Conservation (phyloP, 1,284 basidiomycete genomes). For the Ceratobasidium theobromae region DNA sequence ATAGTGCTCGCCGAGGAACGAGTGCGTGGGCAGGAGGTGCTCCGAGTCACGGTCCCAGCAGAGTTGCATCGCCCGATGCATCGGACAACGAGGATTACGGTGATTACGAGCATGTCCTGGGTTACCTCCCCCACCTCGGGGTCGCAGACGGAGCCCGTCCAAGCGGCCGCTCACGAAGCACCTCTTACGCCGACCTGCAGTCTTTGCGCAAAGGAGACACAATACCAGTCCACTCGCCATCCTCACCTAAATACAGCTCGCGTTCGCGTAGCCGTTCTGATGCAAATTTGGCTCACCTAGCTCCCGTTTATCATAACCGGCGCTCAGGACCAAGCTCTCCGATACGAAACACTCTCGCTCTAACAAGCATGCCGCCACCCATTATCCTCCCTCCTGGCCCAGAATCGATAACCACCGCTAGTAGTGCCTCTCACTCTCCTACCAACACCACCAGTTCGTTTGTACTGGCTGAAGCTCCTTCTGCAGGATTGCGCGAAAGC, state of each 20-base stretch:
- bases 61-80: constrained; percentile 63
- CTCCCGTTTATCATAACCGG: constrained; percentile 31
- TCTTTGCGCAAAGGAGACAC: constrained; percentile 50
- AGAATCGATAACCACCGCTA: constrained; percentile 14
- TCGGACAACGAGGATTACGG: constrained; percentile 64
- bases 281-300: constrained; percentile 30
- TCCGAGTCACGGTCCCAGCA: constrained; percentile 60
- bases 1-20: constrained; percentile 66
- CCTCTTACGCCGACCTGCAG: constrained; percentile 77
- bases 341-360: constrained; percentile 16
- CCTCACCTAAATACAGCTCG: background rate
- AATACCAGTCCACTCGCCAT: constrained; percentile 22
- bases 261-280: constrained; percentile 34
- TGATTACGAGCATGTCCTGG: constrained; percentile 77
- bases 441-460: constrained; percentile 29
- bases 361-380: constrained; percentile 26
- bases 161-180: constrained; percentile 58
- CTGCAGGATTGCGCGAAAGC: constrained; percentile 12
- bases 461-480: constrained; percentile 10
- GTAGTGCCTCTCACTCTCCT: constrained; percentile 18
- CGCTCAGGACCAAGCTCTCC: constrained; percentile 25
- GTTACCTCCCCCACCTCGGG: constrained; percentile 54
- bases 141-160: constrained; percentile 45
- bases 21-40: constrained; percentile 70
- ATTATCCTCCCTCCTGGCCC: constrained; percentile 8